Evolutionary conservation across 2,329 filamentous ascomycete species (phyloP).

Genomic region (Colletotrichum aenigma): DNA sequence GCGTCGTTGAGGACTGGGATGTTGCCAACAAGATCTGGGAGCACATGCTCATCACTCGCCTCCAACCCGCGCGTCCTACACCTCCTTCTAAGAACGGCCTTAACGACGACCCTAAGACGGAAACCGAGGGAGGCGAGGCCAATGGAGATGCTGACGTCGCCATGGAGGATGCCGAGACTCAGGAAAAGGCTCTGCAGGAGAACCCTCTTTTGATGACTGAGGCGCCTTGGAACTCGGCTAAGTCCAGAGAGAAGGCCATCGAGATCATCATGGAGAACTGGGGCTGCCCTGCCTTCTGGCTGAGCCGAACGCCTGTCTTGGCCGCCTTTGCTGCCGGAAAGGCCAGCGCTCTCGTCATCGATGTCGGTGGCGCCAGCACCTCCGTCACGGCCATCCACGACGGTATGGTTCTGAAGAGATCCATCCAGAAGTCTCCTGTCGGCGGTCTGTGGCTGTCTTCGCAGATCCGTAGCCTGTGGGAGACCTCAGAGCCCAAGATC

Average conservation of each 20-base stretch:
- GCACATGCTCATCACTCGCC: slow-evolving; percentile 84
- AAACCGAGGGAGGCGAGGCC: slow-evolving; percentile 64
- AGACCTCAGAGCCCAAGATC: slow-evolving; percentile 69
- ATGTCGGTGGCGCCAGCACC: slow-evolving; percentile 87
- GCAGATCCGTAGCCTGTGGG: slow-evolving; percentile 84
- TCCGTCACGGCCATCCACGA: slow-evolving; percentile 93
- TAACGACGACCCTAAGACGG: slow-evolving; percentile 68
- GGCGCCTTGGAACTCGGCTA: slow-evolving; percentile 87
- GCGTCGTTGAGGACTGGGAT: slow-evolving; percentile 96
- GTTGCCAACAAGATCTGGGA: slow-evolving; percentile 90
- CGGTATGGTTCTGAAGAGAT: slow-evolving; percentile 91
- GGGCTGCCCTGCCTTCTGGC: slow-evolving; percentile 93
- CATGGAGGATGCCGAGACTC: slow-evolving; percentile 55
- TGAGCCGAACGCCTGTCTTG: slow-evolving; percentile 87
- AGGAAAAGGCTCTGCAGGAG: slow-evolving; percentile 85
- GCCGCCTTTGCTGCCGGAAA: slow-evolving; percentile 93
- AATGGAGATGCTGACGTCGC: slow-evolving; percentile 66
- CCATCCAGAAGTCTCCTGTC: slow-evolving; percentile 81
- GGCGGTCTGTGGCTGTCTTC: slow-evolving; percentile 90
- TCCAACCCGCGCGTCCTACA: slow-evolving; percentile 77
- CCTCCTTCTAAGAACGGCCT: slow-evolving; percentile 78
- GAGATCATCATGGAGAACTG: slow-evolving; percentile 98
- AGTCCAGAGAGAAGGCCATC: slow-evolving; percentile 90
- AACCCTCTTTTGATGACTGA: slow-evolving; percentile 94
- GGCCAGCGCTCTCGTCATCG: slow-evolving; percentile 88